Percentiles rank a stretch among this genome's conserved stretches.
phyloP scores from a whole-genome alignment of 768 basidiomycete genomes.

The Amanita exitialis region DNA sequence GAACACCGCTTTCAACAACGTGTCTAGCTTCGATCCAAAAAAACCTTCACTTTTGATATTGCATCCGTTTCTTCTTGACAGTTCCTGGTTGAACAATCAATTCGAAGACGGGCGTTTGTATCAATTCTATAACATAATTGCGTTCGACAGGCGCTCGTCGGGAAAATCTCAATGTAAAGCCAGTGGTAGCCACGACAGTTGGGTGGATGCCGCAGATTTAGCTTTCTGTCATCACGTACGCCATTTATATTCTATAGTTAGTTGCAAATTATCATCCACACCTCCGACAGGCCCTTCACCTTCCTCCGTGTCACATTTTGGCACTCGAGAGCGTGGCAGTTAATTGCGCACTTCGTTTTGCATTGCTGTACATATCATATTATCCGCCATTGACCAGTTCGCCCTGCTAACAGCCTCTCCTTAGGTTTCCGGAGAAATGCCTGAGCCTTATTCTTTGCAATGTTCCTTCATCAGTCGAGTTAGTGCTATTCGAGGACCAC shows the following conservation, averaged over 20 bases:
- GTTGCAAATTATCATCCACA: background rate
- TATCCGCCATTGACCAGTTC: background rate
- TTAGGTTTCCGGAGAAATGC: slow-evolving; percentile 64
- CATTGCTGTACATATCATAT: slow-evolving; percentile 43
- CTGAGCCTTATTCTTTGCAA: slow-evolving; percentile 61
- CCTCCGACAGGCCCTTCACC: slow-evolving; percentile 38
- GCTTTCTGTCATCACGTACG: slow-evolving; percentile 55
- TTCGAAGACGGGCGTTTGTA: slow-evolving; percentile 57
- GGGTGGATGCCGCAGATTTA: slow-evolving; percentile 74
- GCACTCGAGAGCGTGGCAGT: slow-evolving; percentile 54
- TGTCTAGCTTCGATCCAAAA: slow-evolving; percentile 53
- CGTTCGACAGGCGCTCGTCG: slow-evolving; percentile 59
- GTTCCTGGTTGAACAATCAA: slow-evolving; percentile 56
- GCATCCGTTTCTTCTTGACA: slow-evolving; percentile 60
- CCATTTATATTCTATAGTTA: slow-evolving; percentile 6
- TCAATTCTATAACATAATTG: slow-evolving; percentile 56
- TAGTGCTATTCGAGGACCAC: slow-evolving; percentile 15
- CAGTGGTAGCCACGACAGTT: slow-evolving; percentile 53
- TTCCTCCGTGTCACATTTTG: slow-evolving; percentile 64
- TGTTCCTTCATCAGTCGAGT: slow-evolving; percentile 61
- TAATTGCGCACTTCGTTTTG: slow-evolving; percentile 52
- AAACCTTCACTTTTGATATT: slow-evolving; percentile 62
- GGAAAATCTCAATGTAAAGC: slow-evolving; percentile 49
- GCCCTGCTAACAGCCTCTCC: slow-evolving; percentile 4
- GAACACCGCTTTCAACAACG: slow-evolving; percentile 47